Evolutionary conservation across 2,329 filamentous ascomycete genomes (phyloP), one percentile per base, ranked within the genome.

Genomic region (Geosmithia flava): DNA sequence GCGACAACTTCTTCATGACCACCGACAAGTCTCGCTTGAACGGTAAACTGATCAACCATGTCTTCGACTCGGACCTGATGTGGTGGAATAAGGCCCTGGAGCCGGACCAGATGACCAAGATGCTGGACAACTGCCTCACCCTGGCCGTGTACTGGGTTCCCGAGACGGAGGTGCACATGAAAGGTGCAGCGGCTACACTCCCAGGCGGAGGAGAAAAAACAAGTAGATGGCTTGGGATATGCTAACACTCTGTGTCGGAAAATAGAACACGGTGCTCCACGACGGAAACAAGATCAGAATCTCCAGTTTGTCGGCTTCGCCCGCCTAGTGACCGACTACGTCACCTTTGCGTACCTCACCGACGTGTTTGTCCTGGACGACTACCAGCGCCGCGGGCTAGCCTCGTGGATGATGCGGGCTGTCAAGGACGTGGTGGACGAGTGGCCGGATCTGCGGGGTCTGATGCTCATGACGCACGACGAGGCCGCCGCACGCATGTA

Each of bases 271-370:
- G 62, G 63, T 20, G 54, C 59, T 27, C 58, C 59, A 20, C 56
- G 58, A 29, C 56, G 57, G 23, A 55, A 58, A 23, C 52, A 57
- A 45, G 61, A 63, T 30, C 56, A 61, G 20, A 53, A 57, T 13
- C 57, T 63, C 42, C 57, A 58, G 23, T 62, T 70, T 57, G 62
- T 67, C 47, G 68, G 68, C 49, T 62, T 70, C 48, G 62, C 65
- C 44, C 65, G 84, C 33, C 61, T 85, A n/a, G 67, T 87, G 47
- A 88, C 83, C 8, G 85, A 88, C 62, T 74, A 76, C 55, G 72
- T 79, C 44, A 83, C 82, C 0, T 78, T 86, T 54, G 80, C 75
- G 33, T 88, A 85, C 50, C 63, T 70, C 48, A 83, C 82, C 23
- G 83, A 87, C 56, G 78, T 86, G 19, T 87, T 83, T 59, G 68